Evolutionary conservation across 768 basidiomycete species (phyloP).

Genomic region (Phaeolepiota aurea): DNA sequence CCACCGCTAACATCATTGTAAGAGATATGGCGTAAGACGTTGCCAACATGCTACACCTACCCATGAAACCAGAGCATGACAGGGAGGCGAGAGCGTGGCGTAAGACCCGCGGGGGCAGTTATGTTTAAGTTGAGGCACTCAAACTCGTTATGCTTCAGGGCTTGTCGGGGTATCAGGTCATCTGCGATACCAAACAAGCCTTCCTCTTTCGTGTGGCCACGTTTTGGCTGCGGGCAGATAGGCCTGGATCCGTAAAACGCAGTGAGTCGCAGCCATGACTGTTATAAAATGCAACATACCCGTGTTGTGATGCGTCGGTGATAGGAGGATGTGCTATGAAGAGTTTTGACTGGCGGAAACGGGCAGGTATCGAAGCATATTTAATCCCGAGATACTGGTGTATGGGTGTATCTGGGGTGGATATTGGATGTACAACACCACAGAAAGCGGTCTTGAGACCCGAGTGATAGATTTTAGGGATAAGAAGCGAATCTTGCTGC

Average conservation of each 20-base stretch:
- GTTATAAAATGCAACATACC: slow-evolving; percentile 32
- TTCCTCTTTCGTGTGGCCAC: slow-evolving; percentile 42
- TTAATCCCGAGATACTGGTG: slow-evolving; percentile 75
- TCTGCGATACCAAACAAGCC: slow-evolving; percentile 51
- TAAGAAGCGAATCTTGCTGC: slow-evolving; percentile 17
- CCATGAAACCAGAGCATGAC: slow-evolving; percentile 89
- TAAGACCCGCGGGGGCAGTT: slow-evolving; percentile 58
- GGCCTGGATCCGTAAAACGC: slow-evolving; percentile 34
- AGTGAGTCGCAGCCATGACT: neutral
- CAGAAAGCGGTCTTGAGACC: slow-evolving; percentile 56
- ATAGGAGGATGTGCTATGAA: slow-evolving; percentile 45
- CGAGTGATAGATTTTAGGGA: slow-evolving; percentile 38
- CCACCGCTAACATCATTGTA: slow-evolving; percentile 42
- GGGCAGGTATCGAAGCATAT: slow-evolving; percentile 64
- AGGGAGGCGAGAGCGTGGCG: slow-evolving; percentile 45
- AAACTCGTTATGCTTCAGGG: slow-evolving; percentile 61
- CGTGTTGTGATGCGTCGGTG: slow-evolving; percentile 58
- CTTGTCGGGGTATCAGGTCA: slow-evolving; percentile 43
- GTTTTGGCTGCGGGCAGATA: slow-evolving; percentile 61
- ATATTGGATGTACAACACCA: slow-evolving; percentile 54
- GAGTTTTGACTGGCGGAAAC: slow-evolving; percentile 68
- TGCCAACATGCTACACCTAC: slow-evolving; percentile 29
- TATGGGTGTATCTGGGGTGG: slow-evolving; percentile 44
- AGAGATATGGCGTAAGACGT: slow-evolving; percentile 5
- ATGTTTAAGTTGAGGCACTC: slow-evolving; percentile 78